These are phyloP conservation scores for Hanseniaspora lachancei DNA, from an alignment of 805 yeast species.

Conservation along the genomic window DNA sequence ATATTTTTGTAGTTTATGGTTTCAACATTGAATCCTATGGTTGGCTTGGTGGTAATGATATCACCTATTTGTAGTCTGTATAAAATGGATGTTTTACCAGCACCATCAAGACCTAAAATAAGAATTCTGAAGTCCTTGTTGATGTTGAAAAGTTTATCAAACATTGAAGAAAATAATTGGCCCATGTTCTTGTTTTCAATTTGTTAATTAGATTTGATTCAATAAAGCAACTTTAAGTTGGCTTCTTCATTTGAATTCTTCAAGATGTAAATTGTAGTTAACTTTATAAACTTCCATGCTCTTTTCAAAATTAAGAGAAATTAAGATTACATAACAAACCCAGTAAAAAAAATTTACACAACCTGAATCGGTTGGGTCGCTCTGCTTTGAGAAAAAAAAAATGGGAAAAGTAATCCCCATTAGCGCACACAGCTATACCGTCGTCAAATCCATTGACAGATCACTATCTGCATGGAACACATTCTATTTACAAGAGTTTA, in stretches of 20 bases:
- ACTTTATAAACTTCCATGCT: neutral
- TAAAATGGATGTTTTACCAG: constrained; percentile 90
- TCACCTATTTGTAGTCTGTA: constrained; percentile 81
- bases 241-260: too few relatives aligned
- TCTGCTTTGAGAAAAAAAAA: neutral
- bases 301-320: neutral
- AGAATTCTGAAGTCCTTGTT: constrained; percentile 81
- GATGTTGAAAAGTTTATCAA: constrained; percentile 77
- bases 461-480: neutral
- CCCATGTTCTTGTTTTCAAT: constrained; percentile 42
- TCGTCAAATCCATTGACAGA: neutral
- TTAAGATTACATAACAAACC: too few relatives aligned
- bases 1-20: constrained; percentile 78
- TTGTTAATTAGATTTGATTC: neutral
- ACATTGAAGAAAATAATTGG: constrained; percentile 74
- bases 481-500: neutral
- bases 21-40: constrained; percentile 93
- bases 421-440: neutral
- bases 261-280: neutral
- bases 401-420: neutral
- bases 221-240: too few relatives aligned
- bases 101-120: constrained; percentile 88
- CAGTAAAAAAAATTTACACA: too few relatives aligned
- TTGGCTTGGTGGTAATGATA: constrained; percentile 62
- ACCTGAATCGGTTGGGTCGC: too few relatives aligned